Conservation (phyloP, 306 rosid genomes). For the Hippophae rhamnoides region DNA sequence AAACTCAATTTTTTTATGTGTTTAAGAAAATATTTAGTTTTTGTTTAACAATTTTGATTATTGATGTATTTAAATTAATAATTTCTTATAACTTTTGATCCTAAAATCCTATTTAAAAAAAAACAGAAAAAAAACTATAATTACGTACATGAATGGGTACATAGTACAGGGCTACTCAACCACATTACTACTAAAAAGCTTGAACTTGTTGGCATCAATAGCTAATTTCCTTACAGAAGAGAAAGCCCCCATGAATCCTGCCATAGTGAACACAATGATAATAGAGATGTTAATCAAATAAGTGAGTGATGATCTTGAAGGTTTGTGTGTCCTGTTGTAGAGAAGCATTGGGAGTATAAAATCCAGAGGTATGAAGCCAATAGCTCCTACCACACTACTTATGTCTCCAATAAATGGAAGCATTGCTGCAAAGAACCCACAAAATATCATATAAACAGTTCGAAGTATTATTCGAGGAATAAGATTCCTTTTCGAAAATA, state of each 20-base stretch:
- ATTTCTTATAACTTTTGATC: too few relatives aligned
- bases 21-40: too few relatives aligned
- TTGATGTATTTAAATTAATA: too few relatives aligned
- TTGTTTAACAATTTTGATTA: too few relatives aligned
- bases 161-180: conserved; percentile 27
- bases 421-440: conserved; percentile 88
- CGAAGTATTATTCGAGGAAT: conserved; percentile 73
- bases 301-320: conserved; percentile 43
- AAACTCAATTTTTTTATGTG: too few relatives aligned
- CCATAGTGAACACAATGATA: conserved; percentile 61
- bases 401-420: conserved; percentile 92
- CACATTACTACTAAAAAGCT: conserved; percentile 64
- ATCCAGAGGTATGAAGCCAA: conserved; percentile 92
- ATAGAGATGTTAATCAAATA: conserved; percentile 71
- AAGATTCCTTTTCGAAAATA: conserved; percentile 72
- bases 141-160: too few relatives aligned
- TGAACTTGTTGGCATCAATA: conserved; percentile 68
- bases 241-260: conserved; percentile 72
- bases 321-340: conserved; percentile 76
- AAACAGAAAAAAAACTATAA: too few relatives aligned
- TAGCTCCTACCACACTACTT: conserved; percentile 73
- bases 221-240: conserved; percentile 70
- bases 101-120: too few relatives aligned
- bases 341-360: conserved; percentile 90
- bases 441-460: conserved; percentile 56